A percentile compares a stretch with the other conserved stretches of the same genome.
These are phyloP conservation scores for Asterella californica DNA, from an alignment of 225 moss, liverwort and hornwort species.

Conservation along the genomic window DNA sequence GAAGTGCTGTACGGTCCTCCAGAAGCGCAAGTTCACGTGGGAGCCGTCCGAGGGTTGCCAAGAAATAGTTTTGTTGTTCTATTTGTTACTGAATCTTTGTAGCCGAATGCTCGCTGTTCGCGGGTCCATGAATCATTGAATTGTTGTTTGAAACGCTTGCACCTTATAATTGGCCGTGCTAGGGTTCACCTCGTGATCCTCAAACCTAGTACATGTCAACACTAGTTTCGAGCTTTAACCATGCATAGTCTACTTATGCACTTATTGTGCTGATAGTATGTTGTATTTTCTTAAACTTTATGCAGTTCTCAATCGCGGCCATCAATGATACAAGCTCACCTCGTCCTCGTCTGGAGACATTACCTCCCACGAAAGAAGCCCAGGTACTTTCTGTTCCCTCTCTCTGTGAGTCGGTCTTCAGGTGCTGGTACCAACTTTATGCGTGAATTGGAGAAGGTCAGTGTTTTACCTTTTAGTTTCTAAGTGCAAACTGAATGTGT, in stretches of 20 bases:
- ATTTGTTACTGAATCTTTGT: too few relatives aligned
- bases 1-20: background rate
- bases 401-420: background rate
- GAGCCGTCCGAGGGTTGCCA: background rate
- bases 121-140: background rate
- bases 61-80: background rate
- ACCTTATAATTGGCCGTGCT: background rate
- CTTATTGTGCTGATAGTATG: background rate
- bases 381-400: slow-evolving; percentile 14
- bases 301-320: slow-evolving; percentile 42
- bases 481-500: background rate
- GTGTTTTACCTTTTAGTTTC: background rate
- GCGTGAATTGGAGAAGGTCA: too few relatives aligned
- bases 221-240: background rate
- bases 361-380: slow-evolving; percentile 40
- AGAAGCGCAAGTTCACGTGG: background rate
- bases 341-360: slow-evolving; percentile 29
- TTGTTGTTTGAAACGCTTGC: background rate
- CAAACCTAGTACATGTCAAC: slow-evolving; percentile 1
- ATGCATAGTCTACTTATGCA: background rate
- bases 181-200: background rate
- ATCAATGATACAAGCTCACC: slow-evolving; percentile 41
- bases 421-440: too few relatives aligned
- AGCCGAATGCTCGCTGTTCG: too few relatives aligned
- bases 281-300: background rate